Evolutionary conservation across 805 yeast species (phyloP), one percentile per base, ranked within the genome.

Genomic region (Sugiyamaella boreocaroliniensis): DNA sequence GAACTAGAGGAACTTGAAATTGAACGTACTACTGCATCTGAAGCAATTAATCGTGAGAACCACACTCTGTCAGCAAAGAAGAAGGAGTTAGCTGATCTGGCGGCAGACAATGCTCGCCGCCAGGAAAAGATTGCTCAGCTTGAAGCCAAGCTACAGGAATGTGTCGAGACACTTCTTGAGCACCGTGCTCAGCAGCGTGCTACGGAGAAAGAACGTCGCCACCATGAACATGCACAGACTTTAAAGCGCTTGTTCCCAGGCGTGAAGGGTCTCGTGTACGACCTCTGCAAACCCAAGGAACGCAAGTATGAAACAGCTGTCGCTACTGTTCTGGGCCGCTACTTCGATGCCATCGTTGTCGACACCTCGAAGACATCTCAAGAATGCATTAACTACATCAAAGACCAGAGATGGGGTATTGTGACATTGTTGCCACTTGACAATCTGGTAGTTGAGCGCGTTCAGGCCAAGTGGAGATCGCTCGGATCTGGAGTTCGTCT

Each of bases 361-460:
- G 95, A 89, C 59, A 77, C 77, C 26, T 71, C 81, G 5, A 66
- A 79, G 9, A 76, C 83, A 19, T 95, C 95, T 0, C 79, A 81
- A 53, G 81, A 82, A 55, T 87, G 95, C 65, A 85, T 93, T 56
- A 79, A 81, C 8, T 85, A 84, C 52, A 71, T 92, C 65, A 87
- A 89, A 61, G 90, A 86, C 58, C 92, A 92, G 64, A 77, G 96
- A 58, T 74, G 85, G 11, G 98, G 98, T 46, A 76, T 78, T 7
- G 89, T 93, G 1, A 81, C 95, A 0, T 90, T 93, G 61, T 85
- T 93, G 54, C 98, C 99, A 0, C 70, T 93, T 49, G 93, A 89
- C 62, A 76, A 89, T 1, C 82, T 93, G 32, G 78, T 74, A 8
- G 79, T 81, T 1, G 75, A 71, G 37, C 73, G 82, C 4, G 74